Conservation (phyloP, 768 basidiomycete species). For the Clavulina sp. region DNA sequence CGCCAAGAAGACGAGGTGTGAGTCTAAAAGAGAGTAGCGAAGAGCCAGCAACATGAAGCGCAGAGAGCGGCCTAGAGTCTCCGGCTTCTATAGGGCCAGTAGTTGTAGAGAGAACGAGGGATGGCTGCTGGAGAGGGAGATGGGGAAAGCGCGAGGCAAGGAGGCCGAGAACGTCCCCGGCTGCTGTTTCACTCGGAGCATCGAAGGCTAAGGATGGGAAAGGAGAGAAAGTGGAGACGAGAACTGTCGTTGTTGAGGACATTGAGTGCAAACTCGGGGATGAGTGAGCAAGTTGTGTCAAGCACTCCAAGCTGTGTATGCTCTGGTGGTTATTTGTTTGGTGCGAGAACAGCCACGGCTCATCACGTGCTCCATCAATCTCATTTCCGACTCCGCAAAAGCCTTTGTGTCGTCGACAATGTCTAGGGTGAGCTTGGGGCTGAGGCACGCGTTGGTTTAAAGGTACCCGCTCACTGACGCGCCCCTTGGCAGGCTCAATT, state of each 20-base stretch:
- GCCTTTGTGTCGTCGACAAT: background rate
- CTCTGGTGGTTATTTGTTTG: too few species aligned
- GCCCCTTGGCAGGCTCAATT: slow-evolving; percentile 47
- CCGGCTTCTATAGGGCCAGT: background rate
- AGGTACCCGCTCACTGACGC: background rate
- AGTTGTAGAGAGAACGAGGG: slow-evolving; percentile 25
- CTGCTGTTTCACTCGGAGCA: slow-evolving; percentile 24
- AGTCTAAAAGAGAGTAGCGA: slow-evolving; percentile 49
- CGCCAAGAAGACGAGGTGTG: slow-evolving; percentile 60
- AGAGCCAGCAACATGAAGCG: slow-evolving; percentile 17
- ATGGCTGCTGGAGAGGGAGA: slow-evolving; percentile 27
- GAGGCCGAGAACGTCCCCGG: slow-evolving; percentile 27
- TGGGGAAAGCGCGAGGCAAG: slow-evolving; percentile 30
- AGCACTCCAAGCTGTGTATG: too few species aligned
- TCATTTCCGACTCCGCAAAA: background rate
- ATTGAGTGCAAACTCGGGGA: background rate
- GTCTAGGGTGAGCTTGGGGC: background rate
- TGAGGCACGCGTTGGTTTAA: background rate
- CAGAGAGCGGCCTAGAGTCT: slow-evolving; percentile 19
- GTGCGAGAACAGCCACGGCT: background rate
- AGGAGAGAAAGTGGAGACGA: slow-evolving; percentile 43
- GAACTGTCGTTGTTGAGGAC: slow-evolving; percentile 21
- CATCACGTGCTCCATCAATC: too few species aligned
- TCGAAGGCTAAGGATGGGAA: slow-evolving; percentile 38
- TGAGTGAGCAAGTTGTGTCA: too few species aligned